Evolutionary conservation across 352 stramenopile species (phyloP).

Genomic region (Globisporangium carolinianum): DNA sequence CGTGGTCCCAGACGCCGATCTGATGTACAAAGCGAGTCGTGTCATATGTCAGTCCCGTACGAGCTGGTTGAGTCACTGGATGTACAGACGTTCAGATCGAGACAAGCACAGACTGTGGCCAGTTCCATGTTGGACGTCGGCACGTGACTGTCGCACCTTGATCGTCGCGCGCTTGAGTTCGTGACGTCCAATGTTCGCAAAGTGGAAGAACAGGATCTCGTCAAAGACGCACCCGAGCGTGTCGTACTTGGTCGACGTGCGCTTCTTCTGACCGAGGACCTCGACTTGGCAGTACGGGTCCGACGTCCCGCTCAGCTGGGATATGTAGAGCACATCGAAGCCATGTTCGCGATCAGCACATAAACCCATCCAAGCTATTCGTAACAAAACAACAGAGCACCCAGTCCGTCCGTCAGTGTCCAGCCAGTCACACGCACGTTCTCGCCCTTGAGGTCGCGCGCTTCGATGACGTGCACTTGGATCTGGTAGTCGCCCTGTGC

Average conservation of each 20-base stretch:
- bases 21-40: constrained; percentile 7
- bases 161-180: constrained; percentile 62
- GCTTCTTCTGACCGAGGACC: constrained; percentile 62
- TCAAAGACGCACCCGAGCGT: constrained; percentile 88
- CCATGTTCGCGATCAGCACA: no score
- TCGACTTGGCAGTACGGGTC: constrained; percentile 87
- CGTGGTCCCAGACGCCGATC: constrained; percentile 72
- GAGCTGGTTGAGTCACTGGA: no score
- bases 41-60: no score
- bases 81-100: not conserved
- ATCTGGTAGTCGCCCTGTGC: constrained; percentile 79
- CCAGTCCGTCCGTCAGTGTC: not conserved
- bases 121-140: no score
- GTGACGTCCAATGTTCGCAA: constrained; percentile 71
- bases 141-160: constrained; percentile 26
- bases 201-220: constrained; percentile 88
- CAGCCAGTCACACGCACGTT: constrained; percentile 30
- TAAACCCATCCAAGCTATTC: no score
- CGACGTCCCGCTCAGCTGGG: constrained; percentile 76
- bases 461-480: constrained; percentile 85
- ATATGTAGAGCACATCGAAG: not conserved
- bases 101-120: not conserved
- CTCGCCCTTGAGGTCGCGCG: constrained; percentile 82
- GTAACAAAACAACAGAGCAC: no score
- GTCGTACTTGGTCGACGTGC: constrained; percentile 71